Evolutionary conservation across 495 filamentous ascomycete genomes (phyloP), one percentile per base, ranked within the genome.

Genomic region (Massariosphaeria phaeospora): DNA sequence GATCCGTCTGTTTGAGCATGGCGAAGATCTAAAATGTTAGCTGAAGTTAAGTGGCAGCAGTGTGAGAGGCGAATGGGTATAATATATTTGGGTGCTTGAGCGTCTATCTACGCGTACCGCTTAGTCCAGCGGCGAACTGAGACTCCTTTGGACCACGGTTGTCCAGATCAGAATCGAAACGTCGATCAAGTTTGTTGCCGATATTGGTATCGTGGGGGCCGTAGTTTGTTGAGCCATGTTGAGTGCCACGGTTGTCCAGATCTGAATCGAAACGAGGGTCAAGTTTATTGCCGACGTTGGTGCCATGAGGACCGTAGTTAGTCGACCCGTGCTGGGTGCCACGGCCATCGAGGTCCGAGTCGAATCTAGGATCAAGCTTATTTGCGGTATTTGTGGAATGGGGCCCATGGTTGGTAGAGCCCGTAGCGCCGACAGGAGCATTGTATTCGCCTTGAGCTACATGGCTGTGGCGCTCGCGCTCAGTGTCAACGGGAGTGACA

Each of bases 401-500:
- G 41, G 53, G 44, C 1, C 53, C 53, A 33, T 50, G 34, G 31
- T 57, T 57, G 17, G 44, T n/a, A 12, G 44, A 41, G 24, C 47
- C 35, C 17, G 35, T n/a, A 21, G 13, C 10, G 15, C n/a, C n/a
- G 25, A 30, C 4, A n/a, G n/a, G n/a, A 21, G 12, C 9, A 11
- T 26, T 44, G 23, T 44, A 23, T 15, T 44, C 23, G 40, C 17
- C 43, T 17, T 46, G 43, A 10, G 43, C 24, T n/a, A 18, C 13
- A 30, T n/a, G 27, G 9, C 10, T 29, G 10, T 46, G 43, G 23
- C 5, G 43, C 25, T 33, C 24, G 10, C 24, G 43, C 12, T 24
- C 51, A 9, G 49, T 60, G 27, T 53, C 56, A 20, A 54, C 49
- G 9, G 56, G 56, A 20, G 56, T 60, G 11, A 60, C 56, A 21